Conservation (phyloP, 2,329 filamentous ascomycete genomes). For the Mollisiaceae sp. region DNA sequence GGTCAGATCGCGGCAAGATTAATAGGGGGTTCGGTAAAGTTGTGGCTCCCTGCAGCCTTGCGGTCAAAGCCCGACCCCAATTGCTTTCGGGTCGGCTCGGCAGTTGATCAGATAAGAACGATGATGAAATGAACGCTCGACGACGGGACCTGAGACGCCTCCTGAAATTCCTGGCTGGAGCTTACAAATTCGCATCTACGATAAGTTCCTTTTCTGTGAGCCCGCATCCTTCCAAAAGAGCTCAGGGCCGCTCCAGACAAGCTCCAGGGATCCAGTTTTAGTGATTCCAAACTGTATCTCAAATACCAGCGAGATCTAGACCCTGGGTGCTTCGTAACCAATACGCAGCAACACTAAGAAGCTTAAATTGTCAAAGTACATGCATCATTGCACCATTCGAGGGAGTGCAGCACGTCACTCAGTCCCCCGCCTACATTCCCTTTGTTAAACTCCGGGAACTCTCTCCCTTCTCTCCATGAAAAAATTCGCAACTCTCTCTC, state of each 20-base stretch:
- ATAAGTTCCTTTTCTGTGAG: too few species aligned
- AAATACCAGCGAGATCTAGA: neutral
- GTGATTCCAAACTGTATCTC: neutral
- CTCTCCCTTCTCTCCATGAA: conserved; percentile 32
- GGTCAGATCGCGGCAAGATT: too few species aligned
- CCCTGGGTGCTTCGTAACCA: neutral
- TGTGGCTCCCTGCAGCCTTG: too few species aligned
- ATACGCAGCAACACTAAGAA: neutral
- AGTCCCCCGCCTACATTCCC: conserved; percentile 2
- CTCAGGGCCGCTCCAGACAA: neutral
- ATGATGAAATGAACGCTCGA: too few species aligned
- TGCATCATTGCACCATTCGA: neutral
- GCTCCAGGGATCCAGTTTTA: neutral
- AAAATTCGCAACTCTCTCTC: conserved; percentile 33
- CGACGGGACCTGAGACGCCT: too few species aligned
- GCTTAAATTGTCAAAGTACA: conserved; percentile 15
- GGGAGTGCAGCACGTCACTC: conserved; percentile 20
- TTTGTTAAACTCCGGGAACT: neutral
- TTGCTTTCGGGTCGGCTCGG: too few species aligned
- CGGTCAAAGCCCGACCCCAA: too few species aligned
- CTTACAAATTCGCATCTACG: too few species aligned
- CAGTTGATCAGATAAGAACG: too few species aligned
- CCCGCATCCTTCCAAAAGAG: neutral
- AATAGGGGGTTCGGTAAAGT: too few species aligned
- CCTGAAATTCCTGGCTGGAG: too few species aligned